Evolutionary conservation across 306 rosid species (phyloP).

Genomic region (Quercus wislizeni): DNA sequence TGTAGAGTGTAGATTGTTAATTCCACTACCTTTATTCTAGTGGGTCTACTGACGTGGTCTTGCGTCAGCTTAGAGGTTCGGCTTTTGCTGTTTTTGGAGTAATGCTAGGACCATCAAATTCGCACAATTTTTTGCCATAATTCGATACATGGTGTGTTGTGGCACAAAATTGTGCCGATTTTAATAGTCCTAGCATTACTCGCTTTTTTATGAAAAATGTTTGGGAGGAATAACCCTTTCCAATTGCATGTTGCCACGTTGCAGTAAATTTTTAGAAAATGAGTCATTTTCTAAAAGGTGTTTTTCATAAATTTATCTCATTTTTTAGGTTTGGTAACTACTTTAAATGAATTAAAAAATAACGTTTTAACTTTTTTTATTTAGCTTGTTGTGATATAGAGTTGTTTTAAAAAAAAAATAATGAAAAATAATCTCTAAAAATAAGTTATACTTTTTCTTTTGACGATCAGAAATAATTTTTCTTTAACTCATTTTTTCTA

Average conservation of each 20-base stretch:
- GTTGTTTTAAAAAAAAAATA: too few relatives aligned
- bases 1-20: conserved; percentile 23
- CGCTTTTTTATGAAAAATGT: not conserved
- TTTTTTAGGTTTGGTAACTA: too few relatives aligned
- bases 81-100: conserved; percentile 23
- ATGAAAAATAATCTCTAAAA: too few relatives aligned
- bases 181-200: rapidly evolving
- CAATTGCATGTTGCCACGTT: not conserved
- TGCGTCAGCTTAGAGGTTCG: conserved; percentile 13
- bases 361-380: too few relatives aligned
- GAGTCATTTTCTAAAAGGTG: too few relatives aligned
- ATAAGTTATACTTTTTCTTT: too few relatives aligned
- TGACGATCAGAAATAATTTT: too few relatives aligned
- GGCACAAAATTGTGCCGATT: rapidly evolving
- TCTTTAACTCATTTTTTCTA: too few relatives aligned
- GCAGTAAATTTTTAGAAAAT: not conserved
- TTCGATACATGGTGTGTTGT: rapidly evolving
- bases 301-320: too few relatives aligned
- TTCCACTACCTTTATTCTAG: not conserved
- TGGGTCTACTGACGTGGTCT: conserved; percentile 22
- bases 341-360: too few relatives aligned
- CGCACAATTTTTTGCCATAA: rapidly evolving
- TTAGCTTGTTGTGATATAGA: too few relatives aligned
- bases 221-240: not conserved
- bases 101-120: too few relatives aligned